phyloP scores from a whole-genome alignment of 2,329 filamentous ascomycete species.

The Cladophialophora immunda region DNA sequence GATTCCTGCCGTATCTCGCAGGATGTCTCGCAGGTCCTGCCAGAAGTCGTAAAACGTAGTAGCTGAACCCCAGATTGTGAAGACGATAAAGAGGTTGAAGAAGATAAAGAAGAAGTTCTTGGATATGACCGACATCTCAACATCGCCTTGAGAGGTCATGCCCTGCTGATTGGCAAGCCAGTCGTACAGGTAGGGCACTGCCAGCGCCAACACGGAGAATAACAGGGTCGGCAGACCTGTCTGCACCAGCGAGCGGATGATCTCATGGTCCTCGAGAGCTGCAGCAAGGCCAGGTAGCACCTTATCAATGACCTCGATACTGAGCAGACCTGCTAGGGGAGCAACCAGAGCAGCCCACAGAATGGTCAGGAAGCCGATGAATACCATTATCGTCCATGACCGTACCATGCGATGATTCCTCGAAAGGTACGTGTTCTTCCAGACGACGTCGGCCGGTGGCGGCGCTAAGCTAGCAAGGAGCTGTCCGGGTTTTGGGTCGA shows the following conservation, averaged over 20 bases:
- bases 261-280: constrained; percentile 71
- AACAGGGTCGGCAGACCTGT: constrained; percentile 87
- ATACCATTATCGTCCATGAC: constrained; percentile 82
- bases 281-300: constrained; percentile 75
- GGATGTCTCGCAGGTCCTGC: constrained; percentile 71
- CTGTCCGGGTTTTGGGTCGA: constrained; percentile 87
- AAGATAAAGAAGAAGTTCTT: constrained; percentile 99
- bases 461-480: constrained; percentile 87
- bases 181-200: constrained; percentile 93
- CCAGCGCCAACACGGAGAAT: constrained; percentile 85
- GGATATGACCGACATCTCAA: constrained; percentile 92
- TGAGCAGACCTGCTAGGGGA: constrained; percentile 79
- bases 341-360: constrained; percentile 88
- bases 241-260: constrained; percentile 79
- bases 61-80: constrained; percentile 85
- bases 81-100: constrained; percentile 97
- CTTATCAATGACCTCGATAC: constrained; percentile 79
- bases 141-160: constrained; percentile 92
- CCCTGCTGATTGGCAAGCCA: constrained; percentile 91
- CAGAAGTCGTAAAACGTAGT: constrained; percentile 75
- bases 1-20: constrained; percentile 81
- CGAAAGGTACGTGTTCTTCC: constrained; percentile 89
- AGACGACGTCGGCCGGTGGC: constrained; percentile 90
- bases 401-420: constrained; percentile 76
- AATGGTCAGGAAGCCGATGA: constrained; percentile 83